Evolutionary conservation across 306 rosid genomes (phyloP), one percentile per base, ranked within the genome.

Genomic region (Carpinus viminea): DNA sequence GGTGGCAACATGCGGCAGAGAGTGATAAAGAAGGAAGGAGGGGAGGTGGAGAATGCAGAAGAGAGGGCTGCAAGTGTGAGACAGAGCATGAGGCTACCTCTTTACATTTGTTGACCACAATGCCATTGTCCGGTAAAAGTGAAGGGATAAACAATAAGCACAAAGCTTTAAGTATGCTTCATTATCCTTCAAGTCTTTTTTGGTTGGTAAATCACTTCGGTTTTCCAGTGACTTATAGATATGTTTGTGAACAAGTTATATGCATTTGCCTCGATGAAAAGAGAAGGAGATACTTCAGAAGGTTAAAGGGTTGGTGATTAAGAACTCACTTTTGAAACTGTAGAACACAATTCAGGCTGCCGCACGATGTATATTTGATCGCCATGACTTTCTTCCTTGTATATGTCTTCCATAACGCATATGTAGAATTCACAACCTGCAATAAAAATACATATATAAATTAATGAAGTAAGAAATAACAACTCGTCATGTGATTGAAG

Each of bases 361-460:
- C 96, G 82, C 48, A 94, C 96, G 2, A 94, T 86, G 89, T 90
- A 92, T 79, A 92, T 90, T 83, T 90, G 92, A 81, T 92, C 97
- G 8, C 96, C 91, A 10, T 83, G 83, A 68, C 86, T 85, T 52
- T 89, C 82, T 53, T 86, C 88, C 80, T 89, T 87, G 55, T 89
- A 92, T 6, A 21, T 77, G 75, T 94, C 98, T 79, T 92, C 98
- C 98, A 94, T 64, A 92, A 82, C 16, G 98, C 92, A 76, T 87
- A 86, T 4, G 97, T 89, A 64, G 96, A 90, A 85, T 94, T 94
- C 81, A 87, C 74, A 64, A 90, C 91, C 98, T 94, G 88, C 85
- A 80, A 70, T 24, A 34, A 41, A 74, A 13, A 21, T 28, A 26
- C 4, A 16, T 79, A 41, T 8, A 76, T 36, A 50, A 51, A 11